Conservation (phyloP, 352 stramenopile genomes). For the Halophytophthora batemanensis region DNA sequence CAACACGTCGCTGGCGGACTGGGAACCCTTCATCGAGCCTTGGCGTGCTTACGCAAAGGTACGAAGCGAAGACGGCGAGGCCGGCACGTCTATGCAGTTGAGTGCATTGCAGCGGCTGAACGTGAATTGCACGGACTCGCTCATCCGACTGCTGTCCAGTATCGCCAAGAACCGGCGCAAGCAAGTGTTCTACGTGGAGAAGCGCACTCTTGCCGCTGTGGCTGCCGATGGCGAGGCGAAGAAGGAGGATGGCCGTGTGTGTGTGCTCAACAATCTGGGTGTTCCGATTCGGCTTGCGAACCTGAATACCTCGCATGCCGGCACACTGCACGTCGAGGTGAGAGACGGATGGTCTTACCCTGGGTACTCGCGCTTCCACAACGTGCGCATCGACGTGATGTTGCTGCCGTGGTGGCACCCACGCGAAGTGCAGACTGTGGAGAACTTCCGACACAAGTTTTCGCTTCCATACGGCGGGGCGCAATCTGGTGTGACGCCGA, state of each 20-base stretch:
- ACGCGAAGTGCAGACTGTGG: conserved; percentile 61
- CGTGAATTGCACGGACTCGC: conserved; percentile 83
- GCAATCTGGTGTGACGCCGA: conserved; percentile 84
- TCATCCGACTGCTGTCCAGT: conserved; percentile 76
- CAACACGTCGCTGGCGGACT: conserved; percentile 84
- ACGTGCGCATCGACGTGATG: conserved; percentile 80
- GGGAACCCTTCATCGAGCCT: conserved; percentile 85
- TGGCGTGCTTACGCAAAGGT: conserved; percentile 77
- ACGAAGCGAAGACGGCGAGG: conserved; percentile 44
- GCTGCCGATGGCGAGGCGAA: conserved; percentile 78
- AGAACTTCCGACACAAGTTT: conserved; percentile 81
- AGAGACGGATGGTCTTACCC: conserved; percentile 85
- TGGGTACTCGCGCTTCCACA: conserved; percentile 80
- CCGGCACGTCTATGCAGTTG: conserved; percentile 69
- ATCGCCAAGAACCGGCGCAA: conserved; percentile 75
- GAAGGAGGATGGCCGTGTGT: conserved; percentile 82
- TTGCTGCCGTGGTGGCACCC: conserved; percentile 86
- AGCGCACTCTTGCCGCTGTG: conserved; percentile 69
- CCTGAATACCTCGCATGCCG: conserved; percentile 81
- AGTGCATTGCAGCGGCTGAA: conserved; percentile 84
- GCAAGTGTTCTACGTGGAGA: conserved; percentile 72
- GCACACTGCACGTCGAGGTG: conserved; percentile 77
- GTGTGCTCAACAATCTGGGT: conserved; percentile 86
- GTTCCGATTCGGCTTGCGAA: conserved; percentile 87
- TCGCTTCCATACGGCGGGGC: conserved; percentile 77